Evolutionary conservation across 305 asterid species (phyloP), one percentile per base, ranked within the genome.

Genomic region (Fraxinus sp.): DNA sequence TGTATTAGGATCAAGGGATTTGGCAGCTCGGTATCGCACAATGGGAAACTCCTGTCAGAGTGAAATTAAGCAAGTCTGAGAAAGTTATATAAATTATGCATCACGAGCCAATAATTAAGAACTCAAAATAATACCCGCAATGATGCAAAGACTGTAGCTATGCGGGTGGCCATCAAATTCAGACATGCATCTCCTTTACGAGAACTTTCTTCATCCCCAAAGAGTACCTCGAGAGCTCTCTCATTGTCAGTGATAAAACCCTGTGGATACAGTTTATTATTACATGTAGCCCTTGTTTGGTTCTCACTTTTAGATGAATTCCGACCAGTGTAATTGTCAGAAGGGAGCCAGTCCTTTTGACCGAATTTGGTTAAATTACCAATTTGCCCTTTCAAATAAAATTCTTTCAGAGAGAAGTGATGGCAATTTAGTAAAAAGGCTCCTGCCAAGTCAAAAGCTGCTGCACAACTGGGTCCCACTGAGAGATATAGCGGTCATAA

Each of bases 141-240:
- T 74, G 99, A 97, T 71, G 99, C 95, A 88, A 97, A 95, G 36
- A 95, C 97, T 30, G 99, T 93, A 84, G 98, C 98, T 89, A 97
- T 92, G 79, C 98, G 97, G 82, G 88, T 89, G 37, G 94, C 99
- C 97, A 97, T 97, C 89, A 87, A 74, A 88, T 88, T 93, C 90
- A 97, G 84, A 84, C 99, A 95, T 77, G 90, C 94, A 80, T 89
- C 94, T 62, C 95, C 96, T 81, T 85, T 93, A 72, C 91, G 97
- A 80, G 94, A 90, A 86, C 89, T 88, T 89, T 95, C 98, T 80
- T 97, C 99, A 66, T 95, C 97, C 80, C 98, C 99, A 82, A 91
- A 97, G 84, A 97, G 98, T 78, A 93, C 98, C 90, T 94, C 99
- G 37, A 97, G 90, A 76, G 93, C 98, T 84, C 96, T 93, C 88